A percentile compares a stretch with the other conserved stretches of the same genome.
Conservation (phyloP, 371 early-diverging fungal species). For the Zychaea mexicana region DNA sequence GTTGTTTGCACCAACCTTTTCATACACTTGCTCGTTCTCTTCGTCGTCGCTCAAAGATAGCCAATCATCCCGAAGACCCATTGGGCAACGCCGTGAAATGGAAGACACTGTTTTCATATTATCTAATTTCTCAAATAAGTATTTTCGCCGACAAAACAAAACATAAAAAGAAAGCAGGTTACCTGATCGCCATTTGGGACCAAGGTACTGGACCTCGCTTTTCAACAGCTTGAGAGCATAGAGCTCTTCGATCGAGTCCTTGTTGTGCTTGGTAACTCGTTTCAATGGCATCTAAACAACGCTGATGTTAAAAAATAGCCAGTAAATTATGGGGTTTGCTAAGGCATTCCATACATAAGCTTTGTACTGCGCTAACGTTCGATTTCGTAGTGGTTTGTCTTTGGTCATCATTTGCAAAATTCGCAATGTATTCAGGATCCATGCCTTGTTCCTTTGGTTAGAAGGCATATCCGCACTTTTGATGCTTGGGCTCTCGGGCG, state of each 20-base stretch:
- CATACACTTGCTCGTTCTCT: no score
- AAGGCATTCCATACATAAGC: conserved; percentile 68
- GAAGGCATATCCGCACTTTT: not conserved
- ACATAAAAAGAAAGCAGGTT: conserved; percentile 14
- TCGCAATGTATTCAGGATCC: conserved; percentile 72
- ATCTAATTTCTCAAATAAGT: conserved; percentile 3
- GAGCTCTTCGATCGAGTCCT: conserved; percentile 63
- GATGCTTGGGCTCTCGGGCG: not conserved
- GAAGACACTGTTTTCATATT: conserved; percentile 83
- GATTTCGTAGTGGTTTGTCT: conserved; percentile 69
- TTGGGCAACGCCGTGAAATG: conserved; percentile 69
- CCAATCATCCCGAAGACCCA: conserved; percentile 73
- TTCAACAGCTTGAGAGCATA: conserved; percentile 82
- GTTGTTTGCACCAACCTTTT: no score
- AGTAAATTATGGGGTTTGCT: no score
- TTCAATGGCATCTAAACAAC: conserved; percentile 64
- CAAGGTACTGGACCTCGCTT: conserved; percentile 76
- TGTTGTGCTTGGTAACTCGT: conserved; percentile 63
- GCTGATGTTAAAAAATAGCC: not conserved
- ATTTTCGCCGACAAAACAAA: not conserved
- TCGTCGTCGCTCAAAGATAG: conserved; percentile 42
- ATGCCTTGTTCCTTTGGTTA: conserved; percentile 62
- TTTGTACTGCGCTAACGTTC: conserved; percentile 82
- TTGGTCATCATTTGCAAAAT: conserved; percentile 84
- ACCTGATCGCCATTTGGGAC: conserved; percentile 83